phyloP scores from a whole-genome alignment of 306 rosid species.

The Rosa multiflora region DNA sequence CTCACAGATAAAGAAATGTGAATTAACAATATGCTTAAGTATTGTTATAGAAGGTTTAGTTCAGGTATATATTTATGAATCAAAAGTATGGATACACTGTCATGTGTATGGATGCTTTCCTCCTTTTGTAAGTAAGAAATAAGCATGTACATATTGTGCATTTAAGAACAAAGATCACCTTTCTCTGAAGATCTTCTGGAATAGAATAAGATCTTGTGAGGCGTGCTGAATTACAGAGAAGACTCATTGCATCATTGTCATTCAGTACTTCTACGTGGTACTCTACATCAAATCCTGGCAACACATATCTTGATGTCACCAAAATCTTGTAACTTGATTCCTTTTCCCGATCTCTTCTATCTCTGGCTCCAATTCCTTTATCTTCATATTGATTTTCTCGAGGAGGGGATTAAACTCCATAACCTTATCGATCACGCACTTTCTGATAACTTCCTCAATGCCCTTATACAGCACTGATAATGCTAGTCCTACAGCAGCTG shows the following conservation, averaged over 20 bases:
- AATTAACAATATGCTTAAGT: not conserved
- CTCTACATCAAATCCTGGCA: conserved; percentile 22
- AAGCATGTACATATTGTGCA: conserved; percentile 13
- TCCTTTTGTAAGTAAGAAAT: conserved; percentile 8
- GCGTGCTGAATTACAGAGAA: conserved; percentile 28
- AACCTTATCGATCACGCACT: not conserved
- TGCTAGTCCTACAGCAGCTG: not conserved
- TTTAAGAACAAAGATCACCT: conserved; percentile 38
- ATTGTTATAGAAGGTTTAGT: not conserved
- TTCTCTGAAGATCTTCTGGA: conserved; percentile 19
- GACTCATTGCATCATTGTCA: conserved; percentile 30
- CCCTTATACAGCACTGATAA: not conserved
- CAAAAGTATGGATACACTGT: not conserved
- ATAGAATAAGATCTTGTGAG: conserved; percentile 5
- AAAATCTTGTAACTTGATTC: conserved; percentile 30
- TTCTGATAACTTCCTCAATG: no score
- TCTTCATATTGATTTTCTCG: not conserved
- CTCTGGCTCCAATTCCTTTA: not conserved
- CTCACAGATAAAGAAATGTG: not conserved
- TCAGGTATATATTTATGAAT: not conserved
- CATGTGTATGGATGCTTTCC: not conserved
- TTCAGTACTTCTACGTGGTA: conserved; percentile 31
- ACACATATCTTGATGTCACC: not conserved
- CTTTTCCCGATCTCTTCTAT: not conserved
- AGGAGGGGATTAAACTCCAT: not conserved